Base-by-base conservation (phyloP, 2,329 filamentous ascomycete species). In the Apiospora hydei region DNA sequence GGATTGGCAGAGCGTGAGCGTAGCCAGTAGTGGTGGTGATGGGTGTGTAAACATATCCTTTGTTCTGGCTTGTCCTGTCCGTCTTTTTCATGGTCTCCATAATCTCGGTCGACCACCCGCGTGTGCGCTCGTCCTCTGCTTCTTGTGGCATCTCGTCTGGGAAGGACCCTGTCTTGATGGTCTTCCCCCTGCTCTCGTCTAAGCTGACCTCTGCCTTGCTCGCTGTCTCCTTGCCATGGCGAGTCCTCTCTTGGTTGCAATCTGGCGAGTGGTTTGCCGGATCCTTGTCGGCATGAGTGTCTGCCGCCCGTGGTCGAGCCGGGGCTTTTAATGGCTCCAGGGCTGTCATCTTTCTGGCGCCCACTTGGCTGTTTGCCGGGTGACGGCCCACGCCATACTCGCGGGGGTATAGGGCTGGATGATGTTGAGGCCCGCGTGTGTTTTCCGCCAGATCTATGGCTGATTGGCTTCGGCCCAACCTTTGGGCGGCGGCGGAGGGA, bases 21-120 rank as follows among this genome's bases (percentile, higher is more conserved):
- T 74, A 86, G 73, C 88, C 88, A 90, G 83, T 90, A 90, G 81
- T 90, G 88, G 79, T 90, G 88, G 76, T 91, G 88, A 76, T 91
- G 89, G 74, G 86, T 88, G 78, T 90, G 88, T 72, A 89, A 75
- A 76, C 88, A 89, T 74, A 87, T 77, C 73, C 76, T 75, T 57
- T 74, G 72, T 43, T 38, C 47, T 44, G 72, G 21, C n/a, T 16
- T 43, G 24, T 24, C 41, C 44, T 18, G 51, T 14, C 21, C 34
- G 21, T 38, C 14, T 8, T 38, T 13, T 70, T 68, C 44, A 41
- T 71, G 61, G 46, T 68, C 13, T 72, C 71, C 21, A 71, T 64
- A 5, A 30, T 70, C 26, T 49, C 71, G 64, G 41, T 44, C 30
- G 43, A 30, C 44, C 47, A 49, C 44, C 74, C 72, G 71, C 18